These are phyloP conservation scores for Aspergillus sp. DNA, from an alignment of 2,329 filamentous ascomycete genomes.

Conservation along the genomic window DNA sequence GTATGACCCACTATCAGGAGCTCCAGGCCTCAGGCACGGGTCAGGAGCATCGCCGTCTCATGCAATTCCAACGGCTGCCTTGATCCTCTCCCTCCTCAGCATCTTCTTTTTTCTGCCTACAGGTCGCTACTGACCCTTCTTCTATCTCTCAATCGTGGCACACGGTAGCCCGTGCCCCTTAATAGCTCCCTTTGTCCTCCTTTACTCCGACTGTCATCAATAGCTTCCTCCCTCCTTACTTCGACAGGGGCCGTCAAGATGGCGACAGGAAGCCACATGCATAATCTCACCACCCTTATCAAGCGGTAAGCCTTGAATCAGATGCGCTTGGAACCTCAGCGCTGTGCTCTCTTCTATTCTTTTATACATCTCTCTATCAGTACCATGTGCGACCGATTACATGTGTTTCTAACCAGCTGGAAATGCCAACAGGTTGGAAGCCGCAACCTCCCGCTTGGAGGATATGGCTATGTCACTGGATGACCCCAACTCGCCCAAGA, in stretches of 20 bases:
- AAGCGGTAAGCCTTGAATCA: constrained; percentile 72
- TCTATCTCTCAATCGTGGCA: not conserved
- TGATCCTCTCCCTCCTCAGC: not conserved
- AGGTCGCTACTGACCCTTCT: not conserved
- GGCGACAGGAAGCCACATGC: constrained; percentile 77
- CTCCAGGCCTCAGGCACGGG: constrained; percentile 22
- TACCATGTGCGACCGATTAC: no score
- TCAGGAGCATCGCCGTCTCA: constrained; percentile 27
- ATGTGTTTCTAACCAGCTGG: constrained; percentile 46
- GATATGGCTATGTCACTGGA: constrained; percentile 81
- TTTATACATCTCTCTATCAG: not conserved
- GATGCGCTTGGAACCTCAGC: not conserved
- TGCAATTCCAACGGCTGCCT: constrained; percentile 18
- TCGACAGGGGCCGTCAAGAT: constrained; percentile 48
- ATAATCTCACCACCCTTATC: constrained; percentile 95
- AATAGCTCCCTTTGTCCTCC: constrained; percentile 51
- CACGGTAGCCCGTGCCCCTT: not conserved
- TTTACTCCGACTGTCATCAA: constrained; percentile 20
- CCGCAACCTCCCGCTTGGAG: constrained; percentile 91
- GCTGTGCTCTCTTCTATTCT: not conserved
- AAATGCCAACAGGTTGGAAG: constrained; percentile 75
- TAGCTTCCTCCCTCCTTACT: constrained; percentile 17
- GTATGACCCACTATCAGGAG: constrained; percentile 24
- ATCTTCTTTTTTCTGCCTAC: constrained; percentile 1
- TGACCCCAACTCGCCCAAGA: constrained; percentile 50